These are phyloP conservation scores for Miscanthus lutarioriparius DNA, from an alignment of 176 grass and related monocot genomes.

Conservation along the genomic window DNA sequence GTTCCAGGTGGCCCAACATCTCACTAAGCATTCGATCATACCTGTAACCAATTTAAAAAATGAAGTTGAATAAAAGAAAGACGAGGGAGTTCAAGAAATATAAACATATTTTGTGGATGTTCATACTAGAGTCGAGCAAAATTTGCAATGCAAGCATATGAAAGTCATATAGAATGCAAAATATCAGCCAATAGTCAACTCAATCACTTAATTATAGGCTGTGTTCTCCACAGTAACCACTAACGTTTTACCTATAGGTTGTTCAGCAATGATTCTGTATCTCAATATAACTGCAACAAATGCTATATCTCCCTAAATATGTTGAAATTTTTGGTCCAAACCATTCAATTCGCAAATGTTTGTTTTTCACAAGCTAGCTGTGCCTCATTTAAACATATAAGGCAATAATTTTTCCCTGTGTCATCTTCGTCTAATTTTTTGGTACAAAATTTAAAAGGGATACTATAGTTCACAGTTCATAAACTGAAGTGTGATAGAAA, in stretches of 20 bases:
- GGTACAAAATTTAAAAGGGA: not conserved
- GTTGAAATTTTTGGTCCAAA: not conserved
- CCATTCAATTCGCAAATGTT: not conserved
- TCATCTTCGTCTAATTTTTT: not conserved
- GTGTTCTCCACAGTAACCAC: not conserved
- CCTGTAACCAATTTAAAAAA: slow-evolving; percentile 46
- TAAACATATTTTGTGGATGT: slow-evolving; percentile 1
- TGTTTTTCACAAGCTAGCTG: not conserved
- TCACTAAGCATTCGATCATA: slow-evolving; percentile 77
- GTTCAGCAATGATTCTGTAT: not conserved
- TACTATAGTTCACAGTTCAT: not conserved
- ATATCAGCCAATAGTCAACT: not conserved
- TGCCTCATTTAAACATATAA: not conserved
- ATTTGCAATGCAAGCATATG: not conserved
- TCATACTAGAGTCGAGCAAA: not conserved
- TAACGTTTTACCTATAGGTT: not conserved
- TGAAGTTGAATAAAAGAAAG: not conserved
- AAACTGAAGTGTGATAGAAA: not conserved
- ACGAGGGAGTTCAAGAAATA: not conserved
- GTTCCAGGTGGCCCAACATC: slow-evolving; percentile 87
- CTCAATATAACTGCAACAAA: not conserved
- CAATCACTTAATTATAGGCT: not conserved
- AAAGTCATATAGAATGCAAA: slow-evolving; percentile 6
- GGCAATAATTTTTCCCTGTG: not conserved
- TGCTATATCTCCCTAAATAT: not conserved